These are phyloP conservation scores for Cephaloascus fragrans DNA, from an alignment of 805 yeast genomes.

Conservation along the genomic window DNA sequence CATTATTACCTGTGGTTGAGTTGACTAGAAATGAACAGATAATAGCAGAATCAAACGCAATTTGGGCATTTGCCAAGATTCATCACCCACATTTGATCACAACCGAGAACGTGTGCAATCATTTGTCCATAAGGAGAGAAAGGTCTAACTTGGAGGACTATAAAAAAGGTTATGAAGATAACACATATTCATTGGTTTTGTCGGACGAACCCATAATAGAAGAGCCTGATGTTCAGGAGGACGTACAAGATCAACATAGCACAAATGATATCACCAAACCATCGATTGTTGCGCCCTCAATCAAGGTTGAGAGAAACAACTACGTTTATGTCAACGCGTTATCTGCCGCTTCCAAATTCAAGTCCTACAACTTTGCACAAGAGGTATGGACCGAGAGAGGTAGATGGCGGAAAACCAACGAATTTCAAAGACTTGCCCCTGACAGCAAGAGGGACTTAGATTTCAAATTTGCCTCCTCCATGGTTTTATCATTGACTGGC, in stretches of 20 bases:
- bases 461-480: constrained; percentile 60
- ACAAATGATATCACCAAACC: constrained; percentile 4
- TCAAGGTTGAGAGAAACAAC: constrained; percentile 29
- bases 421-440: constrained; percentile 33
- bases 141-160: background rate
- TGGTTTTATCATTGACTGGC: constrained; percentile 51
- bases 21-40: constrained; percentile 31
- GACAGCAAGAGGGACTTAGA: constrained; percentile 35
- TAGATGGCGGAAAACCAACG: constrained; percentile 42
- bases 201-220: constrained; percentile 10
- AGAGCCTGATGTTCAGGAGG: background rate
- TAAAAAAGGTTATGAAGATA: constrained; percentile 17
- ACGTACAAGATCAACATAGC: background rate
- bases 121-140: constrained; percentile 27
- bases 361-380: constrained; percentile 50
- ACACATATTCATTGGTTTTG: no score
- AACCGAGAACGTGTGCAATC: constrained; percentile 35
- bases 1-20: constrained; percentile 56
- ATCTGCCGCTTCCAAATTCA: constrained; percentile 52
- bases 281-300: constrained; percentile 2
- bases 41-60: constrained; percentile 67
- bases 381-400: constrained; percentile 77
- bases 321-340: constrained; percentile 51
- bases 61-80: constrained; percentile 49
- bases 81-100: constrained; percentile 33